Percentiles rank a stretch among this genome's conserved stretches.
Evolutionary conservation across 306 rosid genomes (phyloP).

Genomic region (Clitoria ternatea): DNA sequence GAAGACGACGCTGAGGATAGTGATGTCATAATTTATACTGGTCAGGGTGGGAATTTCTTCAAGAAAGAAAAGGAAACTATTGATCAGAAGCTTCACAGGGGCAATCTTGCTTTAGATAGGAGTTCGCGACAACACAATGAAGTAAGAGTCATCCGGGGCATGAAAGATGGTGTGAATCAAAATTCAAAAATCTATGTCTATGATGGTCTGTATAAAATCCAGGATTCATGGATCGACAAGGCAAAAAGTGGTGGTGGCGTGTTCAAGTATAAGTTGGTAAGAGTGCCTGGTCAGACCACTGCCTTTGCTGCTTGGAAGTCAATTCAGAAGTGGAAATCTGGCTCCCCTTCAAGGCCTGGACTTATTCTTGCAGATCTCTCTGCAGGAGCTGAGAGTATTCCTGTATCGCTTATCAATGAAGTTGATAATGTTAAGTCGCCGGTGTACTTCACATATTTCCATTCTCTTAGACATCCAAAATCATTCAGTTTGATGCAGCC

Average conservation of each 20-base stretch:
- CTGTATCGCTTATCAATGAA: constrained; percentile 65
- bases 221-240: constrained; percentile 54
- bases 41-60: constrained; percentile 57
- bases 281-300: constrained; percentile 52
- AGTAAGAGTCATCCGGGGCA: constrained; percentile 61
- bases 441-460: constrained; percentile 54
- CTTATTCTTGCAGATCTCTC: constrained; percentile 61
- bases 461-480: constrained; percentile 50
- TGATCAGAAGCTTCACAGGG: constrained; percentile 74
- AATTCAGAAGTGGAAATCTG: constrained; percentile 52
- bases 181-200: constrained; percentile 51
- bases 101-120: constrained; percentile 67
- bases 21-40: constrained; percentile 60
- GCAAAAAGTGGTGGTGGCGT: constrained; percentile 52
- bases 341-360: constrained; percentile 47
- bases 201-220: constrained; percentile 64
- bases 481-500: constrained; percentile 47
- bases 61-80: constrained; percentile 37
- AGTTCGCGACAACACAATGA: constrained; percentile 51
- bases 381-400: constrained; percentile 53
- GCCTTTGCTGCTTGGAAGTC: constrained; percentile 51
- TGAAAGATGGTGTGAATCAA: constrained; percentile 38
- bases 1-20: constrained; percentile 52
- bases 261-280: constrained; percentile 63
- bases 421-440: constrained; percentile 58